Percentiles rank a stretch among this genome's conserved stretches.
Evolutionary conservation across 805 yeast species (phyloP).

Genomic region (Lipomyces yamadae): DNA sequence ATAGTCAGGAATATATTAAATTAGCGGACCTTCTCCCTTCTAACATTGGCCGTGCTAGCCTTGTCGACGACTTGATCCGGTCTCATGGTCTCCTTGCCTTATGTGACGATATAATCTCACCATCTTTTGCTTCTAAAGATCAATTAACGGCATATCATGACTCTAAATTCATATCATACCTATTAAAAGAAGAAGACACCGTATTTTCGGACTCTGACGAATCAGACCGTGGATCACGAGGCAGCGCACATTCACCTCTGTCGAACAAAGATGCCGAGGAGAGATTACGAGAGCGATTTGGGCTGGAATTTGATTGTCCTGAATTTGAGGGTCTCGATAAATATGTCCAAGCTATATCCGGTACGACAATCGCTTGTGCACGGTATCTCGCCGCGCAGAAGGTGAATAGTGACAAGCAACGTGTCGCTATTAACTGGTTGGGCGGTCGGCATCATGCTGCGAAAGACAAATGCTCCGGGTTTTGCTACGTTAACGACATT

Average conservation of each 20-base stretch:
- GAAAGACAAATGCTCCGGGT: conserved; percentile 85
- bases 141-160: conserved; percentile 61
- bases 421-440: conserved; percentile 68
- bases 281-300: conserved; percentile 46
- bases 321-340: conserved; percentile 58
- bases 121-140: conserved; percentile 42
- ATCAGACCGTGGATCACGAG: conserved; percentile 33
- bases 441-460: conserved; percentile 94
- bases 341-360: conserved; percentile 58
- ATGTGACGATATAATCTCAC: conserved; percentile 43
- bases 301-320: conserved; percentile 68
- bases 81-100: conserved; percentile 49
- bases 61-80: conserved; percentile 51
- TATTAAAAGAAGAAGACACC: conserved; percentile 45
- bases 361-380: conserved; percentile 62
- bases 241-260: not conserved
- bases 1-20: conserved; percentile 33
- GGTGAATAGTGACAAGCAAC: conserved; percentile 13
- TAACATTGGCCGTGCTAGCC: conserved; percentile 56
- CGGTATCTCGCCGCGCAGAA: conserved; percentile 42
- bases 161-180: conserved; percentile 47
- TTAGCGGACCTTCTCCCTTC: conserved; percentile 56
- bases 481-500: conserved; percentile 83
- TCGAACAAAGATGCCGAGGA: conserved; percentile 10
- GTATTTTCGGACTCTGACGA: conserved; percentile 31